Conservation (phyloP, 148 eudicot species). For the Nepenthes gracilis region DNA sequence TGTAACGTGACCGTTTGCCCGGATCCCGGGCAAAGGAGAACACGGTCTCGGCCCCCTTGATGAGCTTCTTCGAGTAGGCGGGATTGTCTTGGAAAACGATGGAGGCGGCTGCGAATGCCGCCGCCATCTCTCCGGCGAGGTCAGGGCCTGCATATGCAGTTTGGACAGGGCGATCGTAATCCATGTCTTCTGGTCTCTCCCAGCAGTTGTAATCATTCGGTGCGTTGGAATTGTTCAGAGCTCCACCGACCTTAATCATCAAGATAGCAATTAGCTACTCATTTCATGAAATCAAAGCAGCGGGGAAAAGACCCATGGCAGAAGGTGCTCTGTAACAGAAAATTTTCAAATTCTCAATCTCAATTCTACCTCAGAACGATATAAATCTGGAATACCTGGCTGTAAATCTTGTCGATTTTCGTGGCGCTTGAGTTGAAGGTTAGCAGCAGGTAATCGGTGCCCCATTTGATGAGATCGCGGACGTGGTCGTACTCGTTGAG, state of each 20-base stretch:
- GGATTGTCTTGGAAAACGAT: slow-evolving; percentile 51
- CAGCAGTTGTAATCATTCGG: slow-evolving; percentile 65
- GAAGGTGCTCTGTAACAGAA: too few species aligned
- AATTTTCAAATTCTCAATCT: too few species aligned
- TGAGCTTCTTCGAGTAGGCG: slow-evolving; percentile 34
- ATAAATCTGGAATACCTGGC: slow-evolving; percentile 24
- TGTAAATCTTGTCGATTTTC: slow-evolving; percentile 26
- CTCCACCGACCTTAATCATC: slow-evolving; percentile 49
- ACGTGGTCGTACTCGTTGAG: slow-evolving; percentile 37
- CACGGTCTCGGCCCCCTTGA: slow-evolving; percentile 44
- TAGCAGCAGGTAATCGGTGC: slow-evolving; percentile 47
- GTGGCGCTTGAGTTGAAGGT: slow-evolving; percentile 43
- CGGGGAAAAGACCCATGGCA: too few species aligned
- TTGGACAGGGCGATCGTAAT: slow-evolving; percentile 40
- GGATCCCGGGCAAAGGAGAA: slow-evolving; percentile 40
- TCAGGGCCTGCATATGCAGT: slow-evolving; percentile 35
- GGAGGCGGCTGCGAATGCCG: slow-evolving; percentile 73
- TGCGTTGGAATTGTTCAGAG: slow-evolving; percentile 22
- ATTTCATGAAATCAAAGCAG: too few species aligned
- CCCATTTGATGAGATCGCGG: slow-evolving; percentile 54
- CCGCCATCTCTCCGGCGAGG: slow-evolving; percentile 70
- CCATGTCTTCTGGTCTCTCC: slow-evolving; percentile 79
- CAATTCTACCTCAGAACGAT: too few species aligned
- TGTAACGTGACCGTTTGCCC: slow-evolving; percentile 21
- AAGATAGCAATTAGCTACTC: not conserved